A percentile compares a stretch with the other conserved stretches of the same genome.
These are phyloP conservation scores for Amanita subjunquillea DNA, from an alignment of 768 basidiomycete species.

Conservation along the genomic window DNA sequence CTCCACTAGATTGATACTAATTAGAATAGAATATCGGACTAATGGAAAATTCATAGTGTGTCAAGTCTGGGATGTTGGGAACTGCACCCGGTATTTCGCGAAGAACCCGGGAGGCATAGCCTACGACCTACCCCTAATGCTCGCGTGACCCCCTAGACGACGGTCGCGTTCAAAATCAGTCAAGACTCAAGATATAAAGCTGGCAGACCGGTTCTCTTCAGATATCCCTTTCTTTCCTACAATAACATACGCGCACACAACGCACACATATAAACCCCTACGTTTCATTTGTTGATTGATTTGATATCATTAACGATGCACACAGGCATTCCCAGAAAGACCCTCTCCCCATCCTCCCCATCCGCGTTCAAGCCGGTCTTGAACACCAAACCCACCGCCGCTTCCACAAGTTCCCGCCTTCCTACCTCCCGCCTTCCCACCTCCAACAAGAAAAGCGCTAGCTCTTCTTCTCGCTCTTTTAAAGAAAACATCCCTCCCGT, in stretches of 20 bases:
- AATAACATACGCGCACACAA: not conserved
- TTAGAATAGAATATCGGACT: no score
- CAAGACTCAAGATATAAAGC: not conserved
- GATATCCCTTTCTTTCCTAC: not conserved
- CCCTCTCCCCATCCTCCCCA: not conserved
- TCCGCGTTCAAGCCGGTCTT: slow-evolving; percentile 3
- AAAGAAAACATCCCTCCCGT: not conserved
- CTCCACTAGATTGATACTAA: no score
- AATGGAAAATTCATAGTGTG: no score
- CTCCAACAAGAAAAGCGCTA: not conserved
- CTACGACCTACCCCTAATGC: no score
- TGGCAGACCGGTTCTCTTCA: not conserved
- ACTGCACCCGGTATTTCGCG: no score
- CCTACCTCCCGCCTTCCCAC: not conserved
- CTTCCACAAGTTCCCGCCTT: no score
- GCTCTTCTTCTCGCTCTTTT: not conserved
- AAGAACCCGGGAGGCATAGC: no score
- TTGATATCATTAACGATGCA: not conserved
- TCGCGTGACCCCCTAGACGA: no score
- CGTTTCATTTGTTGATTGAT: not conserved
- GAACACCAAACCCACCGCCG: not conserved
- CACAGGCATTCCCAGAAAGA: not conserved
- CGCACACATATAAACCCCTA: not conserved
- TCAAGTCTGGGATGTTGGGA: no score
- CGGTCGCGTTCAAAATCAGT: not conserved